These are phyloP conservation scores for Phoenix roebelenii DNA, from an alignment of 176 grass and related monocot species.

Conservation along the genomic window DNA sequence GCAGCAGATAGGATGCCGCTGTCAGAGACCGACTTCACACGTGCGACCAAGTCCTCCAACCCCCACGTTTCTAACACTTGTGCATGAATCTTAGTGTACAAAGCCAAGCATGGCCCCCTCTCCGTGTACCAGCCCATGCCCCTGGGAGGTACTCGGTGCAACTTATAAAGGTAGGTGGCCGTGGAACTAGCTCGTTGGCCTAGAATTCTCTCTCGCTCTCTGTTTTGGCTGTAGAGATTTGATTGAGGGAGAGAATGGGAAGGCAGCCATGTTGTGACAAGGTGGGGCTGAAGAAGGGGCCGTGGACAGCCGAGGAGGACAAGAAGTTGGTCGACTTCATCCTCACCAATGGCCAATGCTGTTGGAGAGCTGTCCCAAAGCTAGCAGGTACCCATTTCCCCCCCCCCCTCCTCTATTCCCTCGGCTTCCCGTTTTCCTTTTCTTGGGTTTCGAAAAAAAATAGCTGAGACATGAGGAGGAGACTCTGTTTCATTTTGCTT, in stretches of 20 bases:
- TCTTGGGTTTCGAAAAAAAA: too few species aligned
- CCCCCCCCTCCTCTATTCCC: background rate
- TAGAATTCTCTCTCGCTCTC: constrained; percentile 14
- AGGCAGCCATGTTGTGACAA: constrained; percentile 90
- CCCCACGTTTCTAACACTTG: constrained; percentile 6
- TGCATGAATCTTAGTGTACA: too few species aligned
- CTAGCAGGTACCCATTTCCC: constrained; percentile 42
- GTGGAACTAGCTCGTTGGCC: constrained; percentile 19
- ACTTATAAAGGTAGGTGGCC: constrained; percentile 61
- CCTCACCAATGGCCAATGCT: constrained; percentile 54
- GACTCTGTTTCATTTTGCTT: background rate
- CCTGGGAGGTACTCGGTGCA: too few species aligned
- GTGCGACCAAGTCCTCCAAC: background rate
- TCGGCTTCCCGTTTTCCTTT: background rate
- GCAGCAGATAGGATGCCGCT: constrained; percentile 4
- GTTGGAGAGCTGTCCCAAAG: constrained; percentile 78
- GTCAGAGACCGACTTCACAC: background rate
- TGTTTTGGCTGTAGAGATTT: background rate
- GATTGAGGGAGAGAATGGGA: constrained; percentile 26
- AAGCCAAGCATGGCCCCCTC: too few species aligned
- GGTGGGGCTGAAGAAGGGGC: constrained; percentile 73
- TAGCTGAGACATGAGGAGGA: too few species aligned
- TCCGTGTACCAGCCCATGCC: too few species aligned
- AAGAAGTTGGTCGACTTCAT: constrained; percentile 70
- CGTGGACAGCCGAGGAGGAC: constrained; percentile 76